Evolutionary conservation across 1,139 yeast species (phyloP), one percentile per base, ranked within the genome.

Genomic region (Meyerozyma guilliermondii): DNA sequence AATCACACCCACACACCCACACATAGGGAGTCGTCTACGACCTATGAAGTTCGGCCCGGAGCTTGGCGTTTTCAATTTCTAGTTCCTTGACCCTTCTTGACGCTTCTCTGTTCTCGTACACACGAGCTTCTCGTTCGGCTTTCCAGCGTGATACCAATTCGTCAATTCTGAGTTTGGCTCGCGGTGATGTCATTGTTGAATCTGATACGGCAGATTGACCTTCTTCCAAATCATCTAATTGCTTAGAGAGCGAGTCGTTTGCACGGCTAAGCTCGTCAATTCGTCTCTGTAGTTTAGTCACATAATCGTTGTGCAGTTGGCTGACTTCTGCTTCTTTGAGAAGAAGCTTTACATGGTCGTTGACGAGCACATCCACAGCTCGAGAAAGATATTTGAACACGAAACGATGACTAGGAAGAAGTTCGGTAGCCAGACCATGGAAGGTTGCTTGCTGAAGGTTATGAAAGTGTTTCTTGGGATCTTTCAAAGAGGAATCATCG

Each of bases 111-210:
- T 73, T 62, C 54, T 83, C 88, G 44, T 80, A 66, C 18, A 76
- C 76, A 31, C 91, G 62, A 17, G 85, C 77, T 56, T 84, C 94
- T 49, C 89, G 65, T 51, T 85, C 91, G 1, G 81, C 70, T 52
- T 81, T 80, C 83, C 87, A 81, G 50, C 83, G 68, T 46, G 70
- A 76, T 37, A 79, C 76, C 36, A 85, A 56, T 49, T 81, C 89
- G 34, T 79, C 82, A 26, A 83, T 66, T 45, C 88, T 65, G 39
- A 81, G 52, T 45, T 66, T 68, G 35, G 73, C 62, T 42, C 71
- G 56, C 20, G 78, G 71, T 45, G 54, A 53, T n/a, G 42, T 41
- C 38, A 38, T 10, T 38, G 24, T 14, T 4, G 36, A 20, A 3
- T 17, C 23, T 4, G 36, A 33, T 16, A 40, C 43, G 42, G 31